Evolutionary conservation across 1,139 yeast species (phyloP).

Genomic region (Sugiyamaella sp.): DNA sequence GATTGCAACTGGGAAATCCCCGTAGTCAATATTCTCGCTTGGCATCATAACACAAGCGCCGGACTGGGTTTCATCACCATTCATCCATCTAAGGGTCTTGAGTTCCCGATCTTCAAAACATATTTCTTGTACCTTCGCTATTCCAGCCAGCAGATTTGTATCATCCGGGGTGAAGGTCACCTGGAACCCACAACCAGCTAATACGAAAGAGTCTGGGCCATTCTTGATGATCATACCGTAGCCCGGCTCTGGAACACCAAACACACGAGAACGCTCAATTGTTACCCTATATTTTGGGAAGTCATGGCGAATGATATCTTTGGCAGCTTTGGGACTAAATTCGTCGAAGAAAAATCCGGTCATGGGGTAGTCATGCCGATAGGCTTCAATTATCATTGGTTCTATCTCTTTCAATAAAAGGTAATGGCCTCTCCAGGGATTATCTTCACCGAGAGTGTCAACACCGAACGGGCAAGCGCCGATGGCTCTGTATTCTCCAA

Average conservation of each 20-base stretch:
- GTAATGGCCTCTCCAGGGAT: constrained; percentile 21
- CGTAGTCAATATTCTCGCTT: constrained; percentile 24
- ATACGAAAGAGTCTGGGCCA: constrained; percentile 13
- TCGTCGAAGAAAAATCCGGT: constrained; percentile 21
- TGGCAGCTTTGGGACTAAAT: not conserved
- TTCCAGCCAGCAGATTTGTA: constrained; percentile 14
- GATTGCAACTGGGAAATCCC: constrained; percentile 23
- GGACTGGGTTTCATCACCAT: constrained; percentile 26
- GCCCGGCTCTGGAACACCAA: constrained; percentile 20
- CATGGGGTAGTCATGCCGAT: not conserved
- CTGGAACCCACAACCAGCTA: constrained; percentile 23
- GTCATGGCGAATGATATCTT: not conserved
- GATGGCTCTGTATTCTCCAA: constrained; percentile 23
- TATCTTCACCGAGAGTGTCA: constrained; percentile 20
- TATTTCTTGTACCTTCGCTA: constrained; percentile 19
- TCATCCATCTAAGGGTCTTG: constrained; percentile 18
- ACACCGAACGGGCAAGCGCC: constrained; percentile 26
- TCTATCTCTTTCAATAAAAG: constrained; percentile 12
- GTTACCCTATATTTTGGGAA: not conserved
- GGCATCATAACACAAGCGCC: constrained; percentile 25
- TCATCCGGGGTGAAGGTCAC: constrained; percentile 11
- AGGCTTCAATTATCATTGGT: constrained; percentile 15
- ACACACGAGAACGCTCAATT: constrained; percentile 20
- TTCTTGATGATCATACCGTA: constrained; percentile 21
- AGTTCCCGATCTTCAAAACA: constrained; percentile 13